Evolutionary conservation across 352 stramenopile genomes (phyloP).

Genomic region (Phytophthora multivora): DNA sequence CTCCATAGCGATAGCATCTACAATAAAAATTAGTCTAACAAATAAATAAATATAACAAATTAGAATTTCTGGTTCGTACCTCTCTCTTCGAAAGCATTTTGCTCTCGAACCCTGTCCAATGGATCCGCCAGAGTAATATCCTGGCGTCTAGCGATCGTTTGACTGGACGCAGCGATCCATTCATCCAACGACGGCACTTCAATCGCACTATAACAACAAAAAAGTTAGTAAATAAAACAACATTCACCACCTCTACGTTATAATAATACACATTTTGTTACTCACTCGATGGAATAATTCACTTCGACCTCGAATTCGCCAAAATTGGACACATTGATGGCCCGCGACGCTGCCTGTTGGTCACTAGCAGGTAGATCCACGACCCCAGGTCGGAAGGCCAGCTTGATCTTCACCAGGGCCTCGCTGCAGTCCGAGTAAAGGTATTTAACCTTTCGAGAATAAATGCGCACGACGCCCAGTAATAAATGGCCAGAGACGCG

Average conservation of each 20-base stretch:
- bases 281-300: constrained; percentile 86
- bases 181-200: constrained; percentile 71
- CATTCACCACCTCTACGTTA: constrained; percentile 2
- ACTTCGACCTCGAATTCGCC: constrained; percentile 87
- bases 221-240: neutral
- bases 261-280: constrained; percentile 13
- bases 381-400: constrained; percentile 91
- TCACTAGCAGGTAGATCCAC: constrained; percentile 75
- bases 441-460: constrained; percentile 98
- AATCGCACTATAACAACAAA: constrained; percentile 55
- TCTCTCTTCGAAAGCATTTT: constrained; percentile 55
- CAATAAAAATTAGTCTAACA: constrained; percentile 1
- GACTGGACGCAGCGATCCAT: constrained; percentile 80
- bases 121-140: constrained; percentile 87
- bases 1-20: constrained; percentile 71
- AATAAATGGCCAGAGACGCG: constrained; percentile 97
- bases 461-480: constrained; percentile 98
- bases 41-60: constrained; percentile 6
- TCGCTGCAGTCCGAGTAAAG: constrained; percentile 98
- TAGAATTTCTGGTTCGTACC: constrained; percentile 31
- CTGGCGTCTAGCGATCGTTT: constrained; percentile 75
- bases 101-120: constrained; percentile 50
- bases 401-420: constrained; percentile 99
- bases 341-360: constrained; percentile 67
- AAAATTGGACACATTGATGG: constrained; percentile 88